Percentiles rank a stretch among this genome's conserved stretches.
Conservation (phyloP, 2,329 filamentous ascomycete genomes). For the Arthrobotrys sinensis region DNA sequence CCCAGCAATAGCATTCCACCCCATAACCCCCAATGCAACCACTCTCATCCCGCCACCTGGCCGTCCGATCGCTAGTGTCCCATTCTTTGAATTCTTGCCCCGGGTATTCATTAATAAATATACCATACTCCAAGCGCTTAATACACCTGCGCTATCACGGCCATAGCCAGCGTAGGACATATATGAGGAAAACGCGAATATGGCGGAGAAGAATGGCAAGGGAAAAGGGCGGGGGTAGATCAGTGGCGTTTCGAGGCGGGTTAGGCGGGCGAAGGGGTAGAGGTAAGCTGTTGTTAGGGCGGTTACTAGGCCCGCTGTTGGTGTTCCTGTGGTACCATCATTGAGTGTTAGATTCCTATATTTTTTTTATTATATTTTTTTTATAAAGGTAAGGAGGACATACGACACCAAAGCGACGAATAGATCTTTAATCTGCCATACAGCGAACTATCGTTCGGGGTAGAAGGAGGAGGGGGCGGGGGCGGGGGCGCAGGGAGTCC, state of each 20-base stretch:
- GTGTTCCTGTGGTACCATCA: constrained; percentile 28
- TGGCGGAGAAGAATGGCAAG: constrained; percentile 62
- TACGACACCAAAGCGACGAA: constrained; percentile 50
- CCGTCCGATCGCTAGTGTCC: constrained; percentile 36
- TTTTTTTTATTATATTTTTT: not conserved
- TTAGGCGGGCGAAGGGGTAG: constrained; percentile 58
- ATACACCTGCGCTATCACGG: constrained; percentile 62
- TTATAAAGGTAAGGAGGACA: not conserved
- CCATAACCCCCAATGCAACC: constrained; percentile 37
- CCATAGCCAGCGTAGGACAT: constrained; percentile 63
- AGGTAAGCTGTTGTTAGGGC: constrained; percentile 32
- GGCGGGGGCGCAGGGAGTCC: constrained; percentile 35
- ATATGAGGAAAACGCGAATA: constrained; percentile 61
- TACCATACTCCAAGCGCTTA: constrained; percentile 63
- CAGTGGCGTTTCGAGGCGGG: constrained; percentile 52
- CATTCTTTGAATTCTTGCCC: constrained; percentile 42
- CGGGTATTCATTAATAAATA: constrained; percentile 62
- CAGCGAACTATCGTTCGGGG: constrained; percentile 30
- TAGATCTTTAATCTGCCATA: constrained; percentile 37
- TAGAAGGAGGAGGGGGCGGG: constrained; percentile 33
- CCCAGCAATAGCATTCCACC: constrained; percentile 54
- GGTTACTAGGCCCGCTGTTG: constrained; percentile 23
- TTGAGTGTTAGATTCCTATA: not conserved
- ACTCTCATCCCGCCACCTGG: constrained; percentile 50
- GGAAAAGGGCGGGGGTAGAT: constrained; percentile 61